Conservation (phyloP, 371 early-diverging fungal species). For the Syncephalastrum monosporum region DNA sequence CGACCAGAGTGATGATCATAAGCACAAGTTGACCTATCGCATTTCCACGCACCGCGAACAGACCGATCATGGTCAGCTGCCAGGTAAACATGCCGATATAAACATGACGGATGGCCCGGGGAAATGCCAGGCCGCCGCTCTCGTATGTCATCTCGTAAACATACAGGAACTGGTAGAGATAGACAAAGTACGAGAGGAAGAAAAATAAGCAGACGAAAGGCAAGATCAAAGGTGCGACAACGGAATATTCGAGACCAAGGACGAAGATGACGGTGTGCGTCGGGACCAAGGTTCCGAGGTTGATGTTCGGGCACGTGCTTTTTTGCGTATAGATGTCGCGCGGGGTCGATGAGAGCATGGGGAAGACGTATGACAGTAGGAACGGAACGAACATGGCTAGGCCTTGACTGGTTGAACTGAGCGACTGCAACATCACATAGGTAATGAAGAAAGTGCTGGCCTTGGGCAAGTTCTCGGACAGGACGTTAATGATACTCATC, state of each 20-base stretch:
- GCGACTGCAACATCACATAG: conserved; percentile 73
- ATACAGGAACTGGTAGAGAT: conserved; percentile 79
- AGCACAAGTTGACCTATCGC: conserved; percentile 52
- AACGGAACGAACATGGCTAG: conserved; percentile 69
- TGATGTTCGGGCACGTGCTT: conserved; percentile 37
- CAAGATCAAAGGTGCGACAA: conserved; percentile 79
- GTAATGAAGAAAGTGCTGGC: conserved; percentile 73
- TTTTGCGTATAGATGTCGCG: conserved; percentile 63
- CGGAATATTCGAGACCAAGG: conserved; percentile 69
- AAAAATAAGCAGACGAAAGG: conserved; percentile 79
- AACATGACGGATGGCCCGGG: conserved; percentile 64
- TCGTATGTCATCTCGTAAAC: conserved; percentile 63
- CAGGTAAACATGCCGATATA: conserved; percentile 70
- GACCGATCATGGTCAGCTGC: conserved; percentile 67
- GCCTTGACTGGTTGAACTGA: conserved; percentile 65
- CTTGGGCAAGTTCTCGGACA: conserved; percentile 63
- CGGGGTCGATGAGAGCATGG: conserved; percentile 73
- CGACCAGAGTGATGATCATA: conserved; percentile 50
- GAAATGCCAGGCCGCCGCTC: conserved; percentile 72
- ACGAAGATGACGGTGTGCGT: conserved; percentile 69
- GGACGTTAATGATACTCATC: conserved; percentile 42
- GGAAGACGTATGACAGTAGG: conserved; percentile 60
- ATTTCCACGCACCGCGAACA: conserved; percentile 59
- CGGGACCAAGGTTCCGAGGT: conserved; percentile 55
- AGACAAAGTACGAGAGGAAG: conserved; percentile 69